Evolutionary conservation across 768 basidiomycete species (phyloP), one percentile per base, ranked within the genome.

Genomic region (Stropharia rugosoannulata): DNA sequence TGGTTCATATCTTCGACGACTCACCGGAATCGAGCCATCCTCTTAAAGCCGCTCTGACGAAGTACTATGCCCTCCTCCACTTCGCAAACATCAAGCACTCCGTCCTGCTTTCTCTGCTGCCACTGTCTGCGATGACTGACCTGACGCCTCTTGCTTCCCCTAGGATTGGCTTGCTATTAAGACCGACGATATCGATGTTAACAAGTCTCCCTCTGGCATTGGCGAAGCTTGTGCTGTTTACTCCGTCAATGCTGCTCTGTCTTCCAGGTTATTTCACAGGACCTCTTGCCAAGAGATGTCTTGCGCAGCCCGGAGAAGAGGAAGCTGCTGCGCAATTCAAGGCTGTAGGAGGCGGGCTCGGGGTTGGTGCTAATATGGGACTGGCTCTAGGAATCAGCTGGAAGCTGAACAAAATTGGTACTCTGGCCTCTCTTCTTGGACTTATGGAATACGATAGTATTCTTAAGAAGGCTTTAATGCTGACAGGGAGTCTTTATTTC

Each of bases 291-390:
- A 75, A 75, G 37, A 74, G 72, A 42, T 60, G 75, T 45, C 61
- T 87, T 25, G 75, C 75, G 9, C 65, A 64, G 0, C 64, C 72
- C 12, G 79, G 80, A 35, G 87, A 89, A 64, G 78, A 87, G 63
- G 88, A 89, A 63, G 79, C 81, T 29, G 71, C 80, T 47, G 86
- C 87, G n/a, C 87, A 90, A 68, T 89, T 82, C 68, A 87, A 88
- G 68, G 74, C 83, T 44, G 73, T 85, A 8, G 79, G 85, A 22
- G 86, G 85, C 2, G 80, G 80, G 2, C 25, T 81, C 9, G 78
- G 80, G 22, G 55, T 69, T 54, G 67, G 75, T 37, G 36, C 66
- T 39, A 67, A 70, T 44, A 55, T 63, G 25, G 64, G 66, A 0
- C 36, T 62, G 48, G 49, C 64, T 13, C 57, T 71, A 32, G 64